Percentiles rank a stretch among this genome's conserved stretches.
Conservation (phyloP, 2,329 filamentous ascomycete genomes). For the Dactylellina haptotyla region DNA sequence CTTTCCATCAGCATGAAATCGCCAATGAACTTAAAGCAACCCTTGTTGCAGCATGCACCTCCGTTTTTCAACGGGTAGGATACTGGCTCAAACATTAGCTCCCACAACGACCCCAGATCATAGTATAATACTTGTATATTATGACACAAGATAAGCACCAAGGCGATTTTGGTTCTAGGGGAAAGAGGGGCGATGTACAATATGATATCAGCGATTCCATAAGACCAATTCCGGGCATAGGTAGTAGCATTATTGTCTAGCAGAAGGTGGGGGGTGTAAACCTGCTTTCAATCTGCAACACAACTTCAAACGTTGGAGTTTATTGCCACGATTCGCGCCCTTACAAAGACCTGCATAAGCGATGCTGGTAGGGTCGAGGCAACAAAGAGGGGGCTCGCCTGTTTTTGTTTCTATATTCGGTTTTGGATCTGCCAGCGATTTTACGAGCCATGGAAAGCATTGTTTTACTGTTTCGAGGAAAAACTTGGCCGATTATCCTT, state of each 20-base stretch:
- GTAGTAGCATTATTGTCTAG: background rate
- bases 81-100: background rate
- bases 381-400: conserved; percentile 3
- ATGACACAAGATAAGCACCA: conserved; percentile 2
- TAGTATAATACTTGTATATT: conserved; percentile 6
- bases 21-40: background rate
- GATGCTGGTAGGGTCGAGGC: conserved; percentile 14
- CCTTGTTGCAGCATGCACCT: background rate
- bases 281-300: conserved; percentile 42
- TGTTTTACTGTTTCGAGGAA: too few species aligned
- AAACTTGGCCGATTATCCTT: too few species aligned
- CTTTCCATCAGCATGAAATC: background rate
- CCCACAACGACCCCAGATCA: background rate
- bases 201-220: background rate
- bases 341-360: conserved; percentile 52
- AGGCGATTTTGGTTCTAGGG: background rate
- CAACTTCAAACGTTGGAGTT: conserved; percentile 53
- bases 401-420: background rate
- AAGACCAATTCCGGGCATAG: background rate
- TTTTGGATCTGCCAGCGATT: background rate
- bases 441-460: too few species aligned
- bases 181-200: background rate
- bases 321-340: conserved; percentile 8
- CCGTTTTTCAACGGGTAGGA: background rate
- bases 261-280: conserved; percentile 9